A percentile compares a stretch with the other conserved stretches of the same genome.
These are phyloP conservation scores for Zygosaccharomyces siamensis DNA, from an alignment of 805 yeast genomes.

Conservation along the genomic window DNA sequence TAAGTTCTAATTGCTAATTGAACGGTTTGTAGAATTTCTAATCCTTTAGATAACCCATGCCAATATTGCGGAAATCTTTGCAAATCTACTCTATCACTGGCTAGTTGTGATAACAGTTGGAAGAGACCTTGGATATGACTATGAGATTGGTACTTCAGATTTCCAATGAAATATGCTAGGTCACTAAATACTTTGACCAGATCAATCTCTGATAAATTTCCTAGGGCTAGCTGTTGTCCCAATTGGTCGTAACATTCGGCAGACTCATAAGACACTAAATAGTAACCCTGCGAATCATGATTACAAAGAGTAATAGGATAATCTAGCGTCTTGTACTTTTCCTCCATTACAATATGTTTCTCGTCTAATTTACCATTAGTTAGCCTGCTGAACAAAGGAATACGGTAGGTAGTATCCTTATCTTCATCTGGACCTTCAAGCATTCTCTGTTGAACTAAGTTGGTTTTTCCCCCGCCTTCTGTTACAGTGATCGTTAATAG, in stretches of 20 bases:
- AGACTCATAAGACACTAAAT: constrained; percentile 44
- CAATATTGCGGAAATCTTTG: constrained; percentile 15
- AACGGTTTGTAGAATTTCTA: constrained; percentile 25
- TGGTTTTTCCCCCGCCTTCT: constrained; percentile 27
- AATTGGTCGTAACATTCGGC: constrained; percentile 27
- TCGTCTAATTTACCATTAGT: constrained; percentile 19
- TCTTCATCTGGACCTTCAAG: constrained; percentile 26
- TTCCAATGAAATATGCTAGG: constrained; percentile 31
- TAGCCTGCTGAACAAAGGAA: constrained; percentile 45
- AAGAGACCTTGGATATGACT: constrained; percentile 29
- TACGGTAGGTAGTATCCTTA: constrained; percentile 57
- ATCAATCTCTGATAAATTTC: constrained; percentile 26
- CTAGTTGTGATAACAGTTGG: constrained; percentile 22
- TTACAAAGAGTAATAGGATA: constrained; percentile 22
- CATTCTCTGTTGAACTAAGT: constrained; percentile 40
- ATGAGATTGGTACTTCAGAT: constrained; percentile 23
- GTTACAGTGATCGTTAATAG: constrained; percentile 37
- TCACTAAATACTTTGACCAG: constrained; percentile 35
- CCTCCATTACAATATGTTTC: constrained; percentile 27
- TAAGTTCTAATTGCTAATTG: constrained; percentile 13
- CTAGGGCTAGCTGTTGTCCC: constrained; percentile 15
- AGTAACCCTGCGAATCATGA: constrained; percentile 38
- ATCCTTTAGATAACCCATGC: constrained; percentile 28
- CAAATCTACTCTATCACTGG: constrained; percentile 17
- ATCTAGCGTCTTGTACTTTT: constrained; percentile 23